phyloP scores from a whole-genome alignment of 1,284 basidiomycete genomes.

The Spongiforma sp. region DNA sequence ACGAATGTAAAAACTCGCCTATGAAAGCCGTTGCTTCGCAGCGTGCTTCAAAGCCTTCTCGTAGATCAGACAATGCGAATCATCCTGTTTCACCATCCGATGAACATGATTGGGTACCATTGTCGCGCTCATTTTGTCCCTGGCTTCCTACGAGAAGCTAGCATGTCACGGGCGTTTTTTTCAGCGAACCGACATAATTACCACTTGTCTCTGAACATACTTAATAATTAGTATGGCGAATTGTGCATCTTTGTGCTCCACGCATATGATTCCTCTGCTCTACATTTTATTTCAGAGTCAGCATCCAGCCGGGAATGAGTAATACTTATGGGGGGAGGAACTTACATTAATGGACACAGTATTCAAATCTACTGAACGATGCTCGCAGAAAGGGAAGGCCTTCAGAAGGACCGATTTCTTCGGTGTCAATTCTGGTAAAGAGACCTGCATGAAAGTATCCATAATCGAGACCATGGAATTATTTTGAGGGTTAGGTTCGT shows the following conservation, averaged over 20 bases:
- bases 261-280: background rate
- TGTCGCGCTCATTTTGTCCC: background rate
- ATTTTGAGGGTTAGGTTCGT: background rate
- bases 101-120: conserved; percentile 18
- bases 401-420: background rate
- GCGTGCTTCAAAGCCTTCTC: conserved; percentile 14
- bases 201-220: background rate
- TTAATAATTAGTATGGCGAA: background rate
- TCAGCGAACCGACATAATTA: background rate
- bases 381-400: background rate
- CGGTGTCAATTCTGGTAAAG: background rate
- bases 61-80: conserved; percentile 3
- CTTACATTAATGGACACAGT: background rate
- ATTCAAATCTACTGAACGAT: background rate
- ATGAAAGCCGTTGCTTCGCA: conserved; percentile 13
- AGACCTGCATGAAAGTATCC: background rate
- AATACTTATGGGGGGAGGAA: background rate
- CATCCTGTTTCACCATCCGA: conserved; percentile 11
- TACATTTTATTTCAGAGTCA: background rate
- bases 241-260: background rate
- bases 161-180: background rate
- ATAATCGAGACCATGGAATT: background rate
- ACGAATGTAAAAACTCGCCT: conserved; percentile 27
- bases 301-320: background rate
- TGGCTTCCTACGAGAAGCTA: background rate